These are phyloP conservation scores for Cyberlindnera suaveolens DNA, from an alignment of 805 yeast genomes.

Conservation along the genomic window DNA sequence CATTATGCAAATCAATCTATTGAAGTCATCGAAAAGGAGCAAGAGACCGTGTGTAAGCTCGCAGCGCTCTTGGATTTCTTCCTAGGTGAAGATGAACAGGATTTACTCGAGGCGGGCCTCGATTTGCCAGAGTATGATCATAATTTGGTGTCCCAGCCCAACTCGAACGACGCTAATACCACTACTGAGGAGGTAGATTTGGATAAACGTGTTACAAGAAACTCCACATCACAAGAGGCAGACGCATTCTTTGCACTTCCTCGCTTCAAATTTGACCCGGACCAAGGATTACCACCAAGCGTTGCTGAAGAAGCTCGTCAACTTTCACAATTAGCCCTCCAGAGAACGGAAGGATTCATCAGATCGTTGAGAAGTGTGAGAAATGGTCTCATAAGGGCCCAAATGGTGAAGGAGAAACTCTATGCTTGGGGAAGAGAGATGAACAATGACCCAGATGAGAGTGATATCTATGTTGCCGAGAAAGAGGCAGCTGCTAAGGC, in stretches of 20 bases:
- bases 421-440: conserved; percentile 83
- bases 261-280: conserved; percentile 32
- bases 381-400: conserved; percentile 71
- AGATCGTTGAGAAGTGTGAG: conserved; percentile 71
- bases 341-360: conserved; percentile 81
- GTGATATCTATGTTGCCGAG: conserved; percentile 29
- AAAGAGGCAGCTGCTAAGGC: conserved; percentile 22
- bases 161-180: conserved; percentile 3
- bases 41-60: conserved; percentile 63
- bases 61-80: conserved; percentile 70
- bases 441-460: conserved; percentile 54
- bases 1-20: conserved; percentile 67
- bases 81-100: conserved; percentile 80
- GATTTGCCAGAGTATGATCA: conserved; percentile 59
- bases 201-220: conserved; percentile 27
- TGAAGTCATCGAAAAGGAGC: conserved; percentile 76
- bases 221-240: conserved; percentile 25
- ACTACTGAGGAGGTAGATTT: conserved; percentile 14
- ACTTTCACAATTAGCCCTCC: conserved; percentile 69
- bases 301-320: conserved; percentile 68
- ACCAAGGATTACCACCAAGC: conserved; percentile 45
- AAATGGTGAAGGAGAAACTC: conserved; percentile 63
- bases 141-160: background rate
- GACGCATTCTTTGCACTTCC: conserved; percentile 72
- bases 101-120: conserved; percentile 56